Conservation (phyloP, 2,329 filamentous ascomycete species). For the Claviceps sp. region DNA sequence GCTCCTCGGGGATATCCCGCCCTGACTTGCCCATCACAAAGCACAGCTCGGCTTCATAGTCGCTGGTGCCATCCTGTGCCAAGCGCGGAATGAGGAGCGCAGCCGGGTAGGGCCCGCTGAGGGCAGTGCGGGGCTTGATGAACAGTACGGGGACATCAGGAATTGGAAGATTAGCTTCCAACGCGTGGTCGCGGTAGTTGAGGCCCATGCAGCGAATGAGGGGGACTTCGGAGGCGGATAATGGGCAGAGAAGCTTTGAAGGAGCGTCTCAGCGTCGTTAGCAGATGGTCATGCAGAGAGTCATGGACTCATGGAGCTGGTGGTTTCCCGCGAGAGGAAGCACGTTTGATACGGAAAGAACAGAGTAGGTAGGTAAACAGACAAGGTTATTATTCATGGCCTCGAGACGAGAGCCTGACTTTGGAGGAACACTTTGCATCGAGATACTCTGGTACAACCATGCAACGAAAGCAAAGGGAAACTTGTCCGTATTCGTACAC, state of each 20-base stretch:
- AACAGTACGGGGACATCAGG: constrained; percentile 24
- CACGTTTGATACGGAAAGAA: too few species aligned
- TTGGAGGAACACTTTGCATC: too few species aligned
- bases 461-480: neutral
- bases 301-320: too few species aligned
- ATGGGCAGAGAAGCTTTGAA: constrained; percentile 18
- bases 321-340: too few species aligned
- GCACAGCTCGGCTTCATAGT: constrained; percentile 27
- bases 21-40: constrained; percentile 27
- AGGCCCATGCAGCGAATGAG: constrained; percentile 32
- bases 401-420: too few species aligned
- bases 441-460: neutral
- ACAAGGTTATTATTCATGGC: too few species aligned
- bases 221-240: constrained; percentile 21
- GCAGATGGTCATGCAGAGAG: too few species aligned
- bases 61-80: constrained; percentile 17
- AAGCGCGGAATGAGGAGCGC: constrained; percentile 15
- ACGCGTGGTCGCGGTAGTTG: constrained; percentile 29
- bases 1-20: constrained; percentile 21
- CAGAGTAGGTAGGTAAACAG: too few species aligned
- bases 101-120: constrained; percentile 19
- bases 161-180: constrained; percentile 23
- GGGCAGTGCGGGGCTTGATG: constrained; percentile 24
- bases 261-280: too few species aligned
- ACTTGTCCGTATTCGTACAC: neutral